phyloP scores from a whole-genome alignment of 2,329 filamentous ascomycete genomes.

The Fusarium heterosporum region DNA sequence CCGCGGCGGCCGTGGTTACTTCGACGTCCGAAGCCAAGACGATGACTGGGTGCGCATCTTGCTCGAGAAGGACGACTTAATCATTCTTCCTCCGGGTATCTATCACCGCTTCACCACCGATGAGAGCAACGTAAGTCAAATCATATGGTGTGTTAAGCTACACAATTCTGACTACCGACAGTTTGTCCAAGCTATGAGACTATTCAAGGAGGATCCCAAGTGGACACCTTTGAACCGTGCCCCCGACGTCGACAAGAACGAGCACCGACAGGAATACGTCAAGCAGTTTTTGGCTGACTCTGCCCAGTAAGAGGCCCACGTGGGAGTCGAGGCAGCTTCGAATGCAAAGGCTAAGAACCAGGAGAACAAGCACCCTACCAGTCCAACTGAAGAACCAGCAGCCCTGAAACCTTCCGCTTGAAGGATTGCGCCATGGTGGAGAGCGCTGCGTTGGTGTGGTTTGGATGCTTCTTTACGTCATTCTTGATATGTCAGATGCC shows the following conservation, averaged over 20 bases:
- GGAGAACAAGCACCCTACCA: constrained; percentile 19
- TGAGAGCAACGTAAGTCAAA: constrained; percentile 78
- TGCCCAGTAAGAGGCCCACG: constrained; percentile 43
- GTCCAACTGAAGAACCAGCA: constrained; percentile 24
- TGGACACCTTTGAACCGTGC: constrained; percentile 94
- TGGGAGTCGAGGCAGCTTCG: constrained; percentile 26
- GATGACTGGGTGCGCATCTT: constrained; percentile 92
- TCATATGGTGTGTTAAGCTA: accelerated
- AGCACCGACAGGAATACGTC: constrained; percentile 83
- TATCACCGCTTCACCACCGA: constrained; percentile 99
- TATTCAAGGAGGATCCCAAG: constrained; percentile 98
- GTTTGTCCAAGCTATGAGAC: constrained; percentile 95
- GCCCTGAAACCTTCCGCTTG: constrained; percentile 8
- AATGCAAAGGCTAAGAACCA: constrained; percentile 27
- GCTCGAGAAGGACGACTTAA: constrained; percentile 87
- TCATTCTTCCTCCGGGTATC: constrained; percentile 93
- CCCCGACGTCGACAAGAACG: constrained; percentile 80
- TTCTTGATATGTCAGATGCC: constrained; percentile 12
- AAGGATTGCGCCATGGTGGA: constrained; percentile 6
- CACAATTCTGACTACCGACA: constrained; percentile 52
- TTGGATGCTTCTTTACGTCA: constrained; percentile 27
- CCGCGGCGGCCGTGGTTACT: constrained; percentile 87
- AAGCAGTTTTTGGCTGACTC: constrained; percentile 54
- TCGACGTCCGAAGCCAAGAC: constrained; percentile 85
- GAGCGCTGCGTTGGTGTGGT: constrained; percentile 34